Evolutionary conservation across 2,329 filamentous ascomycete species (phyloP).

Genomic region (Cryphonectria nitschkei): DNA sequence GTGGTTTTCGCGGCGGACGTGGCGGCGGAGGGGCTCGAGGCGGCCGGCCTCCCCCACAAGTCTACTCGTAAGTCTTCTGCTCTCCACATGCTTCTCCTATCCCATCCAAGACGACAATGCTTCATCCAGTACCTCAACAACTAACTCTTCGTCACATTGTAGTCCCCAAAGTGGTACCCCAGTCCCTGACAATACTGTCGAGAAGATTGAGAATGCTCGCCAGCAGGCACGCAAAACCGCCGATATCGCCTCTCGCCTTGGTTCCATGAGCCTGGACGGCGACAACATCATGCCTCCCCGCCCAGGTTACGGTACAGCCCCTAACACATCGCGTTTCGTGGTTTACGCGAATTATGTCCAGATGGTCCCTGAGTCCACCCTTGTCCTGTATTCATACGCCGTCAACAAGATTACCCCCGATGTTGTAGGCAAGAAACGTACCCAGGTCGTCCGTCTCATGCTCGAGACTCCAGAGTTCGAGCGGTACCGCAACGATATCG

Average conservation of each 20-base stretch:
- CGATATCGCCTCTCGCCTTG: background rate
- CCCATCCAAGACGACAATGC: background rate
- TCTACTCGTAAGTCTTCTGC: slow-evolving; percentile 20
- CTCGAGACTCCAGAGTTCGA: slow-evolving; percentile 32
- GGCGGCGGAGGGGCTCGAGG: slow-evolving; percentile 18
- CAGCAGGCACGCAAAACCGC: slow-evolving; percentile 21
- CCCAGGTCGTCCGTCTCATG: slow-evolving; percentile 33
- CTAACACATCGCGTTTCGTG: slow-evolving; percentile 23
- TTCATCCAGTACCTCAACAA: too few relatives aligned
- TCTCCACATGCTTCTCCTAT: background rate
- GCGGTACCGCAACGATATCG: slow-evolving; percentile 30
- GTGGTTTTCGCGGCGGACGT: slow-evolving; percentile 5
- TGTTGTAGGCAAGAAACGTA: slow-evolving; percentile 30
- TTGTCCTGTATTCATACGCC: slow-evolving; percentile 33
- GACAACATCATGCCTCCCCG: slow-evolving; percentile 27
- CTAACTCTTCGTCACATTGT: background rate
- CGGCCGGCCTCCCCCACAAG: slow-evolving; percentile 8
- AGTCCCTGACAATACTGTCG: slow-evolving; percentile 11
- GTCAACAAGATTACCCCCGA: slow-evolving; percentile 28
- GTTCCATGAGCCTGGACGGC: slow-evolving; percentile 10
- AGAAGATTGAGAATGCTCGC: slow-evolving; percentile 22
- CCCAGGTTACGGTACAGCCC: slow-evolving; percentile 32
- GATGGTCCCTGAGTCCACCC: slow-evolving; percentile 24
- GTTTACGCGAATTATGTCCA: slow-evolving; percentile 37
- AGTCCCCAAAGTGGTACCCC: slow-evolving; percentile 11